Conservation (phyloP, 116 monocot genomes). For the Dioscorea cayenensis region DNA sequence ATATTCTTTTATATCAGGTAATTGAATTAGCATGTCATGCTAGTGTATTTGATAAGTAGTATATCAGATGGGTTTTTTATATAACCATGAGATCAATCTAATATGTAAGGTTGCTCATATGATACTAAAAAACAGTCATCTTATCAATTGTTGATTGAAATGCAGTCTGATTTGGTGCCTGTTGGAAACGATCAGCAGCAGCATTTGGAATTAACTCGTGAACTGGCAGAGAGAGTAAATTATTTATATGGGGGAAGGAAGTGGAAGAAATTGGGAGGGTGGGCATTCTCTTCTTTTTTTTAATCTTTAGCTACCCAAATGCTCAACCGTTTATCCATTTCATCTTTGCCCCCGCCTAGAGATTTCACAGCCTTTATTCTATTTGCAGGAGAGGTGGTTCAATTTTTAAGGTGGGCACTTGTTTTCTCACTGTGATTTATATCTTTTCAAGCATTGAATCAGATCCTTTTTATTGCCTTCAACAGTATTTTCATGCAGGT, state of each 20-base stretch:
- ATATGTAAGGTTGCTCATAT: not conserved
- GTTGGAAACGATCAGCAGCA: constrained; percentile 98
- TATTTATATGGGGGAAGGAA: constrained; percentile 83
- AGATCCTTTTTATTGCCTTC: not conserved
- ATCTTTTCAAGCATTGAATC: not conserved
- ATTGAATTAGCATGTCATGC: not conserved
- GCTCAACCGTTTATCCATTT: not conserved
- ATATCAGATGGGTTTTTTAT: not conserved
- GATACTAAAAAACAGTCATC: not conserved
- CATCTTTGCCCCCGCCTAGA: constrained; percentile 5
- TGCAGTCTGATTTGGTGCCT: constrained; percentile 95
- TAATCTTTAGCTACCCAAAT: not conserved
- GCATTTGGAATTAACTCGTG: constrained; percentile 89
- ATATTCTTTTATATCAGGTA: constrained; percentile 98
- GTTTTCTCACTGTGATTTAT: constrained; percentile 10
- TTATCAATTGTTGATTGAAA: constrained; percentile 10
- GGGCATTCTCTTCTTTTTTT: constrained; percentile 2
- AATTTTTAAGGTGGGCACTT: constrained; percentile 63
- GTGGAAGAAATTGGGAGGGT: constrained; percentile 99
- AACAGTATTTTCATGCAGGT: constrained; percentile 13
- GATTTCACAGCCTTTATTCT: constrained; percentile 13
- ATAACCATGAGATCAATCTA: not conserved
- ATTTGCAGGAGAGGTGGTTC: constrained; percentile 71
- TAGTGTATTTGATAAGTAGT: not conserved
- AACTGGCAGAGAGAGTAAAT: constrained; percentile 86